A percentile compares a stretch with the other conserved stretches of the same genome.
phyloP scores from a whole-genome alignment of 805 yeast species.

The Lipomyces spencermartinsiae region DNA sequence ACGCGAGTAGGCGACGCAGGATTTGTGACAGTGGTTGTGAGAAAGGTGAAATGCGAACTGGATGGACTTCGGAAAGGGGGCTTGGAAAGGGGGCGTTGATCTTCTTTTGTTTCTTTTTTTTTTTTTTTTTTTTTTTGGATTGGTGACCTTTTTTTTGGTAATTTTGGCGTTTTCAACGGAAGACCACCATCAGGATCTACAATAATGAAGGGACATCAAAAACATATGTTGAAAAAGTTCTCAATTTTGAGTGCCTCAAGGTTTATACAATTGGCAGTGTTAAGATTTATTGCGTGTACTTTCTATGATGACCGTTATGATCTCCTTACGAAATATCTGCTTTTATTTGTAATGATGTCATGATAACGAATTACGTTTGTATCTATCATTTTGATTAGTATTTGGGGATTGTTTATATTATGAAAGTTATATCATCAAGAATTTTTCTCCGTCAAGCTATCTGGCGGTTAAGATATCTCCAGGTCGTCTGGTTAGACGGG shows the following conservation, averaged over 20 bases:
- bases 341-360: not conserved
- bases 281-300: not conserved
- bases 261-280: not conserved
- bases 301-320: not conserved
- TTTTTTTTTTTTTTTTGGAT: no score
- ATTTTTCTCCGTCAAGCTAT: no score
- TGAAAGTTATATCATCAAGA: not conserved
- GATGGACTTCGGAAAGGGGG: not conserved
- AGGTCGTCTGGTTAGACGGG: no score
- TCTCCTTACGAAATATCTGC: not conserved
- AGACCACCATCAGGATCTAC: not conserved
- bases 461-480: no score
- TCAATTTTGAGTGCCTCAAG: not conserved
- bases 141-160: not conserved
- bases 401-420: not conserved
- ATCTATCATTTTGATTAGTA: not conserved
- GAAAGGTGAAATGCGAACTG: not conserved
- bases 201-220: not conserved
- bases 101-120: no score
- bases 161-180: not conserved
- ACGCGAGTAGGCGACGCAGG: not conserved
- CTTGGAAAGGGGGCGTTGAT: slow-evolving; percentile 1
- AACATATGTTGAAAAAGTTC: not conserved
- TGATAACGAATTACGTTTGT: not conserved
- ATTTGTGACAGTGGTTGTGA: not conserved